phyloP scores from a whole-genome alignment of 306 rosid species.

The Corylus heterophylla region DNA sequence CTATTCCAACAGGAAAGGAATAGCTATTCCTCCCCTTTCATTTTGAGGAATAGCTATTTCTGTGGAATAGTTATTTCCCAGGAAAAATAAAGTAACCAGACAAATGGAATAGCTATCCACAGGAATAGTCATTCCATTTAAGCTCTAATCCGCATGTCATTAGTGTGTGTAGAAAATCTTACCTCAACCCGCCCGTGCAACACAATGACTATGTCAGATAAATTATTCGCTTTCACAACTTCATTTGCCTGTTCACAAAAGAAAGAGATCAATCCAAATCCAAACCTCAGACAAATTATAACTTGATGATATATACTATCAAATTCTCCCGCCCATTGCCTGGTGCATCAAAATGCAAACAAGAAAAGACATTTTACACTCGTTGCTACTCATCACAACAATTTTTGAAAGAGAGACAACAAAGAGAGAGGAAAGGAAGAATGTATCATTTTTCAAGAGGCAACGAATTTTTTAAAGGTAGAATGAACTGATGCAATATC shows the following conservation, averaged over 20 bases:
- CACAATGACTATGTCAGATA: slow-evolving; percentile 73
- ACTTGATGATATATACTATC: neutral
- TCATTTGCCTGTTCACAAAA: slow-evolving; percentile 78
- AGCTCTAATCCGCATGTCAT: neutral
- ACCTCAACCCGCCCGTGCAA: slow-evolving; percentile 99
- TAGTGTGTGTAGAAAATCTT: slow-evolving; percentile 32
- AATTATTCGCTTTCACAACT: slow-evolving; percentile 89
- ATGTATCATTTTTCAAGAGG: neutral
- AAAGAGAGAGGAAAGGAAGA: neutral
- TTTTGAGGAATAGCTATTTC: too few relatives aligned
- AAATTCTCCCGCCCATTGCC: neutral
- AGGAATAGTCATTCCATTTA: too few relatives aligned
- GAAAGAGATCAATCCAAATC: slow-evolving; percentile 32
- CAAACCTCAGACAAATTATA: neutral
- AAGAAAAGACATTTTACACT: neutral
- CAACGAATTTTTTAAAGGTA: neutral
- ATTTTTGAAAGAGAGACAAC: neutral
- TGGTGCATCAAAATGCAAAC: slow-evolving; percentile 1
- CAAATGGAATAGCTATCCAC: too few relatives aligned
- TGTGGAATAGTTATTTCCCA: too few relatives aligned
- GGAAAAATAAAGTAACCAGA: too few relatives aligned
- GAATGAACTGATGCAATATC: neutral
- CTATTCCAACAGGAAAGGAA: too few relatives aligned
- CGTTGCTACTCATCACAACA: neutral
- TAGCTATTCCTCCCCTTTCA: too few relatives aligned